Conservation (phyloP, 2,329 filamentous ascomycete genomes). For the Colletotrichum somersetense region DNA sequence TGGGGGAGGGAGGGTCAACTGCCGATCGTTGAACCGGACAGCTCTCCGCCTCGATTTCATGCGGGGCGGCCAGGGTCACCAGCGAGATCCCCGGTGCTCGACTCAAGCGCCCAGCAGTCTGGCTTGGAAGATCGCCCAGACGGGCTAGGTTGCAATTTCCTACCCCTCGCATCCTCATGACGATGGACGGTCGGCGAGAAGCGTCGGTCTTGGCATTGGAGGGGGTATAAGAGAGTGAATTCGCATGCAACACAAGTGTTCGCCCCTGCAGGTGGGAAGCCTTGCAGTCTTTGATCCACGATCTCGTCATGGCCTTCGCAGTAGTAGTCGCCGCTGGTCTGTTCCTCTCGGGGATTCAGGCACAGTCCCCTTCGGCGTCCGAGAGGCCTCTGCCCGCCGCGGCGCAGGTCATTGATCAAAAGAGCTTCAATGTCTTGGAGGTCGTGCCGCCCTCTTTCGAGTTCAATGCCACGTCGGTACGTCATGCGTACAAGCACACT, state of each 20-base stretch:
- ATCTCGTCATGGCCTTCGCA: conserved; percentile 17
- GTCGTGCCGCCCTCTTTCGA: conserved; percentile 53
- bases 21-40: conserved; percentile 1
- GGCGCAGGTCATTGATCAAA: conserved; percentile 59
- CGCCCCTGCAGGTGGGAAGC: neutral
- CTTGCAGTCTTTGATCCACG: neutral
- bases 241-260: neutral
- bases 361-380: conserved; percentile 6
- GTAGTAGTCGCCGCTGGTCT: conserved; percentile 28
- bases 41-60: neutral
- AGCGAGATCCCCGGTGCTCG: neutral
- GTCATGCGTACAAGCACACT: conserved; percentile 8
- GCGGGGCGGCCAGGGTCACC: neutral
- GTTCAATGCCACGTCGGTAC: conserved; percentile 54
- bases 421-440: conserved; percentile 57
- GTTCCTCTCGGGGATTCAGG: conserved; percentile 37
- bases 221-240: conserved; percentile 18
- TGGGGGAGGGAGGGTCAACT: neutral
- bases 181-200: neutral
- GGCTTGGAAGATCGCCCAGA: neutral
- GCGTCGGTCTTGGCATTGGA: conserved; percentile 9
- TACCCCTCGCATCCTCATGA: neutral
- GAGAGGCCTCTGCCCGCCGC: conserved; percentile 24
- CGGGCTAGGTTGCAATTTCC: neutral
- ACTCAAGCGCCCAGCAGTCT: neutral